Evolutionary conservation across 192 early-diverging fungal species (phyloP).

Genomic region (Umbelopsis isabellina): DNA sequence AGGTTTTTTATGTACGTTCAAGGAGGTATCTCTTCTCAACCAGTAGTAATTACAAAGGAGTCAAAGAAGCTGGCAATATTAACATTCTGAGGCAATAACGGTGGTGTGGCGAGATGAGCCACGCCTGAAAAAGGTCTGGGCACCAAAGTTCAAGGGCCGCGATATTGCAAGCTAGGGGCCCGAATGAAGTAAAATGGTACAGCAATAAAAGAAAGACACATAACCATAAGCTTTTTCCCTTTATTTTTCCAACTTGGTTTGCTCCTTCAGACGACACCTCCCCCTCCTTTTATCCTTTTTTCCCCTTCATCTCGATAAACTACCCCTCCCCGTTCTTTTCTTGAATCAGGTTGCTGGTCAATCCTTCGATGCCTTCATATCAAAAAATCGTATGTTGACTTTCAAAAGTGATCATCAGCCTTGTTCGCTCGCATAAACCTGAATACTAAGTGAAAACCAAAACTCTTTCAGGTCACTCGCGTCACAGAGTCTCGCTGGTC

Average conservation of each 20-base stretch:
- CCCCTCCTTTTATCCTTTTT: conserved; percentile 23
- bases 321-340: conserved; percentile 3
- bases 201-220: background rate
- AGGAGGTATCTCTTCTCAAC: no score
- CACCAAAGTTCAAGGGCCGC: conserved; percentile 22
- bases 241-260: background rate
- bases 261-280: background rate
- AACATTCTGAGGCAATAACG: background rate
- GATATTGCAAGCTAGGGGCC: conserved; percentile 19
- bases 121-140: conserved; percentile 18
- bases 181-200: background rate
- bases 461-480: conserved; percentile 27
- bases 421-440: background rate
- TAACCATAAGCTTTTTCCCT: no score
- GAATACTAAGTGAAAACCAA: background rate
- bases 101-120: conserved; percentile 7
- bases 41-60: no score
- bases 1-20: no score
- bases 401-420: background rate
- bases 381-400: conserved; percentile 14
- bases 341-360: conserved; percentile 23
- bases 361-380: conserved; percentile 19
- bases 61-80: no score
- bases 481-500: conserved; percentile 44
- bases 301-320: conserved; percentile 15